phyloP scores from a whole-genome alignment of 2,329 filamentous ascomycete genomes.

The Passalora sequoiae region DNA sequence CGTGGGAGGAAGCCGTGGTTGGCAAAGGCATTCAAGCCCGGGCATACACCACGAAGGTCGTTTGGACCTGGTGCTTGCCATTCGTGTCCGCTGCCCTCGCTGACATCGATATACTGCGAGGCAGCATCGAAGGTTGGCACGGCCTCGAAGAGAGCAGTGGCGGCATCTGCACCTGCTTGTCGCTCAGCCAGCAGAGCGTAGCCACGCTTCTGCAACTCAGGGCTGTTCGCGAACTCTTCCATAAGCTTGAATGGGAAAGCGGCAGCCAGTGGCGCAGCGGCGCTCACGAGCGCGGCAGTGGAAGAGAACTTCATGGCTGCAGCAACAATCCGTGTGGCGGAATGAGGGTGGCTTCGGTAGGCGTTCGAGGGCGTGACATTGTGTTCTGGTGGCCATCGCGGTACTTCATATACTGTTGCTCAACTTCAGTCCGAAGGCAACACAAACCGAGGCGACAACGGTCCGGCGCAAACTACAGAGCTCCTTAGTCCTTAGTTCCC shows the following conservation, averaged over 20 bases:
- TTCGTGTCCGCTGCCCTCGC: slow-evolving; percentile 23
- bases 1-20: slow-evolving; percentile 26
- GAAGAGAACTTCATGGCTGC: slow-evolving; percentile 19
- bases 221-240: slow-evolving; percentile 14
- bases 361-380: no score
- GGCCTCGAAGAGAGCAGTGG: slow-evolving; percentile 24
- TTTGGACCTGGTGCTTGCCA: slow-evolving; percentile 27
- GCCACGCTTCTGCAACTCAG: slow-evolving; percentile 12
- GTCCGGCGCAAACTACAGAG: no score
- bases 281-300: slow-evolving; percentile 13
- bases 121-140: slow-evolving; percentile 29
- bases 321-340: no score
- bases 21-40: slow-evolving; percentile 26
- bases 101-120: slow-evolving; percentile 27
- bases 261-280: slow-evolving; percentile 8
- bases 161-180: slow-evolving; percentile 22
- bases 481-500: no score
- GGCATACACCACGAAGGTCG: slow-evolving; percentile 33
- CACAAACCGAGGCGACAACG: no score
- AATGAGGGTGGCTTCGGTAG: no score
- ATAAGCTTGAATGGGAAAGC: slow-evolving; percentile 17
- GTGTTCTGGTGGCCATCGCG: no score
- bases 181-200: slow-evolving; percentile 15
- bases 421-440: no score
- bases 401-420: no score